phyloP scores from a whole-genome alignment of 2,329 filamentous ascomycete species.

The Colletotrichum gigasporum region DNA sequence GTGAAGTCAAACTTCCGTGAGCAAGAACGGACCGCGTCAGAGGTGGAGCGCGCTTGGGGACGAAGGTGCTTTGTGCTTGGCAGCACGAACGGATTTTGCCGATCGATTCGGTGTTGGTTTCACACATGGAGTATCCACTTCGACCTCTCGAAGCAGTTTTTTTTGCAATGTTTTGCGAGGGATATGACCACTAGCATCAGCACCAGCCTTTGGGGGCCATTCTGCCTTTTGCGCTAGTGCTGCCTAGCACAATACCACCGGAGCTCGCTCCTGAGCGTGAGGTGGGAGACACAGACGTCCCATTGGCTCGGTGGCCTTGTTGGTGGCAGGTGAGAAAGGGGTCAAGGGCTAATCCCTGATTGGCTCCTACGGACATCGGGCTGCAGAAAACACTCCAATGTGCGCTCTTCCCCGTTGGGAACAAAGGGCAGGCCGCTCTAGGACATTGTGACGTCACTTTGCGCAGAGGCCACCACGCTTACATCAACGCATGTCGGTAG shows the following conservation, averaged over 20 bases:
- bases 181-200: background rate
- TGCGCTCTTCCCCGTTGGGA: background rate
- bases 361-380: background rate
- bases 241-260: background rate
- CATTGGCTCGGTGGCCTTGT: conserved; percentile 2
- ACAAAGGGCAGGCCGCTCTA: background rate
- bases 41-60: background rate
- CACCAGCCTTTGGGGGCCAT: no score
- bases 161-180: background rate
- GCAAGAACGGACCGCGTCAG: background rate
- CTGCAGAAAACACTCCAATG: background rate
- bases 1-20: background rate
- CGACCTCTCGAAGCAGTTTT: background rate
- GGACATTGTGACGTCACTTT: conserved; percentile 20
- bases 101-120: conserved; percentile 5
- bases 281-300: background rate
- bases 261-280: conserved; percentile 6
- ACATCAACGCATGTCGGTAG: conserved; percentile 7
- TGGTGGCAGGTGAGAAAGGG: background rate
- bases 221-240: background rate
- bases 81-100: background rate
- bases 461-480: conserved; percentile 1
- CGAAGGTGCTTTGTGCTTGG: conserved; percentile 1
- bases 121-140: background rate
- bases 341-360: background rate